Evolutionary conservation across 352 stramenopile genomes (phyloP), one percentile per base, ranked within the genome.

Genomic region (Paralagenidium karlingii): DNA sequence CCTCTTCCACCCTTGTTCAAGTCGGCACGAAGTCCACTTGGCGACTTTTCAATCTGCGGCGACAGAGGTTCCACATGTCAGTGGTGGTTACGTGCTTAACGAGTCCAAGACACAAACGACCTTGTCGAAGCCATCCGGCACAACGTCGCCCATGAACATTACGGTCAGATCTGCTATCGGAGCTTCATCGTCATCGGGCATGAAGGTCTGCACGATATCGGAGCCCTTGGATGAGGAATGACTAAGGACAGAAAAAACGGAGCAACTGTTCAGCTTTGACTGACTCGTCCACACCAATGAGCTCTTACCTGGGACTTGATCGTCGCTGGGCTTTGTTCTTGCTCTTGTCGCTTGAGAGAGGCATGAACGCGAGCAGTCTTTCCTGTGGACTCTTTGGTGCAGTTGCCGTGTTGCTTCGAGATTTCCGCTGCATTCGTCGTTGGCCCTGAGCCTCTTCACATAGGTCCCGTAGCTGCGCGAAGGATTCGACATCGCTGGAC

Each of bases 1-100:
- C 75, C 78, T n/a, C 75, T 60, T n/a, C 66, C 68, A 1, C 78
- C 73, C 51, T 82, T 85, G 54, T 82, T 89, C 5, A 92, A 43
- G 49, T 92, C 78, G 3, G 78, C 75, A 13, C 76, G 68, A 16
- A 82, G 60, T 0, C 78, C 78, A 40, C 54, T 82, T 16, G 71
- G 63, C 13, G 78, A 84, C 34, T 70, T 63, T 32, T 87, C 75
- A 40, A 91, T 57, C 77, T 91, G 24, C 5, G 20, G 20, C 29
- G 3, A 37, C n/a, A n/a, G n/a, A n/a, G n/a, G n/a, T n/a, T n/a
- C n/a, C n/a, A n/a, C n/a, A n/a, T n/a, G n/a, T n/a, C n/a, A n/a
- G n/a, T n/a, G n/a, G n/a, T n/a, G n/a, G n/a, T n/a, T n/a, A n/a
- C n/a, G n/a, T n/a, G n/a, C n/a, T n/a, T n/a, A n/a, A n/a, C n/a